Evolutionary conservation across 306 rosid species (phyloP), one percentile per base, ranked within the genome.

Genomic region (Heteromeles arbutifolia): DNA sequence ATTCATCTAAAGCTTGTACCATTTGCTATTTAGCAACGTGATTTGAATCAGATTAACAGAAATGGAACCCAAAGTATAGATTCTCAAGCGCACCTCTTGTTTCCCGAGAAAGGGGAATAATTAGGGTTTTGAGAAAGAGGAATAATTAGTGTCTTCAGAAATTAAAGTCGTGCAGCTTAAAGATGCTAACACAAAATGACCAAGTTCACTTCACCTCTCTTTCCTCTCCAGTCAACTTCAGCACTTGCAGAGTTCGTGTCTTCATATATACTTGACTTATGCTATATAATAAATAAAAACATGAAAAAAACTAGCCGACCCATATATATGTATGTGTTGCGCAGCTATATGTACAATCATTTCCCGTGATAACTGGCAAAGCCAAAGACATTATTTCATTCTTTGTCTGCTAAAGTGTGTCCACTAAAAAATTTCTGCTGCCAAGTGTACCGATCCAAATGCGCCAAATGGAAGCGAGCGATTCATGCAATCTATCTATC

Each of bases 371-470:
- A 81, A 14, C 26, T 66, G 22, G 74, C 69, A 57, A 65, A 81
- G 73, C 45, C 65, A 48, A 72, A 6, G 53, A 82, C 80, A 52
- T 21, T 65, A 25, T 76, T 69, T 43, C 82, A 61, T 74, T 82
- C 84, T 52, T 77, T 86, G 92, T 84, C 87, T 74, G 74, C 82
- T 54, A 58, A 10, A 77, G 65, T 17, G 75, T 67, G 75, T 67
- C 76, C 79, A 70, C 80, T 59, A 34, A 41, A 52, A 18, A 74
- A 62, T 68, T 70, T 24, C 25, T 67, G 80, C 77, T 54, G 77
- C 90, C 90, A 88, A 77, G 75, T 74, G 90, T 82, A 28, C 78
- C 58, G 70, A 29, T 56, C 29, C 11, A 11, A 29, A 52, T 25
- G 76, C 54, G 10, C 66, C 86, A 84, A 65, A 22, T 82, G 89